Evolutionary conservation across 495 filamentous ascomycete genomes (phyloP).

Genomic region (Apodospora peruviana): DNA sequence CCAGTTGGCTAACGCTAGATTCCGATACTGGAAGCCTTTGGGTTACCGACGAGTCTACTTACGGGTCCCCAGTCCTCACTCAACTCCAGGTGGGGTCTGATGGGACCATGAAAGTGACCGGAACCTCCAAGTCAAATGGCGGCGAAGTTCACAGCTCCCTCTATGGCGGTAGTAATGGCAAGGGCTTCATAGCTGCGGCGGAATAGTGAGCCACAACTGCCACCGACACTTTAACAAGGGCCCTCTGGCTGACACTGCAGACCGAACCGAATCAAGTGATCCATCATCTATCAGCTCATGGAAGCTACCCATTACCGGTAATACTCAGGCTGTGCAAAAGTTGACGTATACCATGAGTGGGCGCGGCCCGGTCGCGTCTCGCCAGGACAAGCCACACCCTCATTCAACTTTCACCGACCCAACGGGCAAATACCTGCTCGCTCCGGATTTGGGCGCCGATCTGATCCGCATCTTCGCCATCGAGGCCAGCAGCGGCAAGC

Average conservation of each 20-base stretch:
- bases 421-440: conserved; percentile 52
- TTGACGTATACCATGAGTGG: conserved; percentile 47
- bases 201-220: conserved; percentile 32
- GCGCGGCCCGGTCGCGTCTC: conserved; percentile 41
- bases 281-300: conserved; percentile 32
- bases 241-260: conserved; percentile 1
- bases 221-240: neutral
- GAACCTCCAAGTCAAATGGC: conserved; percentile 19
- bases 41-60: conserved; percentile 47
- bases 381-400: conserved; percentile 60
- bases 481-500: conserved; percentile 33
- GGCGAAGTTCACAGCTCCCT: conserved; percentile 35
- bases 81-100: conserved; percentile 30
- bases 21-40: conserved; percentile 41
- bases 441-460: conserved; percentile 65
- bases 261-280: too few species aligned
- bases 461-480: conserved; percentile 54
- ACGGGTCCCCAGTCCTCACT: conserved; percentile 30
- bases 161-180: conserved; percentile 26
- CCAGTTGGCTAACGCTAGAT: conserved; percentile 52
- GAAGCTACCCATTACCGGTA: conserved; percentile 19
- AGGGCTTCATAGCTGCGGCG: conserved; percentile 34
- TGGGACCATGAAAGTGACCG: conserved; percentile 30
- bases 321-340: conserved; percentile 30
- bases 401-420: conserved; percentile 64